Conservation (phyloP, 768 basidiomycete genomes). For the Ramaria rubella region DNA sequence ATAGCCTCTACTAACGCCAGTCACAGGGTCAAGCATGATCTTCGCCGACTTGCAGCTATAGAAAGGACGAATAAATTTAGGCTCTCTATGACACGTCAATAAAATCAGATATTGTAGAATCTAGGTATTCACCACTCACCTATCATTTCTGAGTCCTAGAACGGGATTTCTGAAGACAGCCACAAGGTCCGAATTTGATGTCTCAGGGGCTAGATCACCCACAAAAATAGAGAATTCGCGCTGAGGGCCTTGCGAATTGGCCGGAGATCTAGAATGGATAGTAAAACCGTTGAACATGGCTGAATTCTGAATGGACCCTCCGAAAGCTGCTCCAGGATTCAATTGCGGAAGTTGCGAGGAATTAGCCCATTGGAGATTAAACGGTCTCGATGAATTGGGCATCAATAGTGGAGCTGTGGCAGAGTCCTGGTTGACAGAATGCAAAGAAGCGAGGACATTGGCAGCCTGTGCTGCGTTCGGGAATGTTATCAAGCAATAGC, state of each 20-base stretch:
- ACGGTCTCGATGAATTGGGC: slow-evolving; percentile 82
- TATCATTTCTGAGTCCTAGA: slow-evolving; percentile 74
- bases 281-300: background rate
- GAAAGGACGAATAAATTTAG: slow-evolving; percentile 85
- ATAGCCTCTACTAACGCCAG: slow-evolving; percentile 84
- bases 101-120: background rate
- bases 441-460: slow-evolving; percentile 64
- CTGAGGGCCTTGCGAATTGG: slow-evolving; percentile 40
- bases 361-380: slow-evolving; percentile 72
- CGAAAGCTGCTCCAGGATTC: slow-evolving; percentile 33
- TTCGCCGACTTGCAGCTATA: slow-evolving; percentile 91
- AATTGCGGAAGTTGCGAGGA: background rate
- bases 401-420: slow-evolving; percentile 45
- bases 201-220: slow-evolving; percentile 88
- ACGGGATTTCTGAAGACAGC: slow-evolving; percentile 89
- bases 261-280: slow-evolving; percentile 13
- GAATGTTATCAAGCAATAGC: slow-evolving; percentile 86
- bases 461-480: slow-evolving; percentile 63
- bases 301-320: slow-evolving; percentile 23
- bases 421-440: slow-evolving; percentile 25
- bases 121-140: background rate
- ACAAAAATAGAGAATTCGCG: slow-evolving; percentile 95
- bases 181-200: slow-evolving; percentile 92
- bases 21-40: slow-evolving; percentile 89
- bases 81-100: slow-evolving; percentile 43